A percentile compares a stretch with the other conserved stretches of the same genome.
These are phyloP conservation scores for Pythium inflatum DNA, from an alignment of 352 stramenopile genomes.

Conservation along the genomic window DNA sequence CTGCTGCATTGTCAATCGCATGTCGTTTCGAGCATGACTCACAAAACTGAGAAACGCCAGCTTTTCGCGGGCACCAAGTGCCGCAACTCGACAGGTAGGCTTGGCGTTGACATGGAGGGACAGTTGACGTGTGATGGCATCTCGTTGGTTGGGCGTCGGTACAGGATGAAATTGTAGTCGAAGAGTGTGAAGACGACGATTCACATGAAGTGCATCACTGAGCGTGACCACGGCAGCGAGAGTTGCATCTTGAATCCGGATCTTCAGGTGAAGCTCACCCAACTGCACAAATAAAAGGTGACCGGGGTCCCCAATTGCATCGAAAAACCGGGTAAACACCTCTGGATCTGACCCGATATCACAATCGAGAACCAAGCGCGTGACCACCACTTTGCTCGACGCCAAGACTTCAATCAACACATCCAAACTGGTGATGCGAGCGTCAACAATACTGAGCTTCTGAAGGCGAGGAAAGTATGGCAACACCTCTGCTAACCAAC, in stretches of 20 bases:
- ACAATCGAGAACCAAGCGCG: neutral
- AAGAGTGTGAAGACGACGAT: neutral
- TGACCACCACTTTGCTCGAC: neutral
- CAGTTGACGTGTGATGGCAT: neutral
- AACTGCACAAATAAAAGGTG: neutral
- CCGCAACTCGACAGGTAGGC: neutral
- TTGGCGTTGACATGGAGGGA: neutral
- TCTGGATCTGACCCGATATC: neutral
- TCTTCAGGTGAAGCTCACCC: neutral
- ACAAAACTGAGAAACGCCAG: neutral
- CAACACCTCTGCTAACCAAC: neutral
- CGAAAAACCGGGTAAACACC: neutral
- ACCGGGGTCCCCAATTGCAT: neutral
- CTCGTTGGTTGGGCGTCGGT: neutral
- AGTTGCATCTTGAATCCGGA: neutral
- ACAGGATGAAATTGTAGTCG: neutral
- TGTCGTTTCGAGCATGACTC: neutral
- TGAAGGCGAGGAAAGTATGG: neutral
- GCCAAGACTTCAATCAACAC: neutral
- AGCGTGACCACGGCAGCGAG: neutral
- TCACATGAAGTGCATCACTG: neutral
- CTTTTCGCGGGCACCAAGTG: neutral
- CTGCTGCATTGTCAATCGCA: neutral
- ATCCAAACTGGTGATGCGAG: neutral
- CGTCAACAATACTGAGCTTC: neutral